Conservation (phyloP, 345 rosid species). For the Laguncularia racemosa region DNA sequence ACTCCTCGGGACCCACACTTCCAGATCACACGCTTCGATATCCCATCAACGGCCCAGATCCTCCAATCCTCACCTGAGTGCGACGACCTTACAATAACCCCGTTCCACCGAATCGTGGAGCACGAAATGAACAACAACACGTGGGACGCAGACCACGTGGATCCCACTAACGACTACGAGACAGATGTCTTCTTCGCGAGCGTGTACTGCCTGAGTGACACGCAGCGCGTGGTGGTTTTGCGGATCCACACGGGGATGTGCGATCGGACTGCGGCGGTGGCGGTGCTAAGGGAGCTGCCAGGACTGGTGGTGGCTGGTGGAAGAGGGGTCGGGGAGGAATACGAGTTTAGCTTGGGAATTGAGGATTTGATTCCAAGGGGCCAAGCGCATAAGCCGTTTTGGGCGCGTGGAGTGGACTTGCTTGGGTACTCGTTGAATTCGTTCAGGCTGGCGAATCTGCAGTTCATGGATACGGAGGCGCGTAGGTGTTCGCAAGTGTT, state of each 20-base stretch:
- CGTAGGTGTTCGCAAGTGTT: constrained; percentile 44
- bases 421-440: constrained; percentile 86
- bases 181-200: constrained; percentile 38
- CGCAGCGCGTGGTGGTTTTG: constrained; percentile 37
- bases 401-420: constrained; percentile 89
- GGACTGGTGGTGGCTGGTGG: constrained; percentile 17
- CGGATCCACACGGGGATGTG: constrained; percentile 63
- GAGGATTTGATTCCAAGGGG: constrained; percentile 73
- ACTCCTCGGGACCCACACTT: constrained; percentile 34
- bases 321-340: constrained; percentile 11
- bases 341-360: constrained; percentile 39
- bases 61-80: constrained; percentile 9
- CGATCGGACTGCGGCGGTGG: constrained; percentile 67
- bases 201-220: constrained; percentile 37
- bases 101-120: constrained; percentile 45
- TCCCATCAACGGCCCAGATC: constrained; percentile 43
- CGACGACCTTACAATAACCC: constrained; percentile 11
- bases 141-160: constrained; percentile 28
- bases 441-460: constrained; percentile 50
- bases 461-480: constrained; percentile 39
- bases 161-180: constrained; percentile 19
- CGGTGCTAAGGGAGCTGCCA: constrained; percentile 44
- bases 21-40: constrained; percentile 39
- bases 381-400: constrained; percentile 61
- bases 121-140: constrained; percentile 65